phyloP scores from a whole-genome alignment of 2,329 filamentous ascomycete genomes.

The Daldinia sp. region DNA sequence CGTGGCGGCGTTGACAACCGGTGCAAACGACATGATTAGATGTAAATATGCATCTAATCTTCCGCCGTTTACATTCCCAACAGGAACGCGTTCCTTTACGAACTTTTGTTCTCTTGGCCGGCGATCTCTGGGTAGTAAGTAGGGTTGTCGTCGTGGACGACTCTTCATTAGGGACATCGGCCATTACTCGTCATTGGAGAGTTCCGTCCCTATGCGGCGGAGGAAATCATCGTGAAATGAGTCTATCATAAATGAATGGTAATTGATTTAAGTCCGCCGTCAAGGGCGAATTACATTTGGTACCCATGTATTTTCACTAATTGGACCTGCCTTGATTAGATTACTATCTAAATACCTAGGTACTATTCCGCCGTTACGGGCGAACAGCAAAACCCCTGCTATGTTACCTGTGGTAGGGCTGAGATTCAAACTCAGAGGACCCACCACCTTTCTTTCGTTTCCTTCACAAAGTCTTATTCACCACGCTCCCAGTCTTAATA shows the following conservation, averaged over 20 bases:
- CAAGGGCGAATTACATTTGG: not conserved
- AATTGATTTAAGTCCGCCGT: not conserved
- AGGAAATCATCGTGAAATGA: not conserved
- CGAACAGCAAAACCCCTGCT: too few relatives aligned
- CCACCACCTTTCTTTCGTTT: not conserved
- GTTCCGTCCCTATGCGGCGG: not conserved
- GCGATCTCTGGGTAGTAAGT: not conserved
- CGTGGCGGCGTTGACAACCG: constrained; percentile 55
- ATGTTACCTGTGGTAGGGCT: not conserved
- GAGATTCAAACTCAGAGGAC: not conserved
- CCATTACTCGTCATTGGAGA: not conserved
- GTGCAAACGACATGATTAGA: constrained; percentile 52
- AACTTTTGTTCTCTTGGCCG: constrained; percentile 51
- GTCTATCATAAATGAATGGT: not conserved
- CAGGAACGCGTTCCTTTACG: constrained; percentile 66
- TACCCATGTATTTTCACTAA: not conserved
- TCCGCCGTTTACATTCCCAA: constrained; percentile 67
- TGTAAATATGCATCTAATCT: constrained; percentile 59
- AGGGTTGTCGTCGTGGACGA: not conserved
- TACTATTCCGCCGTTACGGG: not conserved
- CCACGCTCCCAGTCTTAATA: too few relatives aligned
- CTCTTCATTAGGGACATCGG: not conserved
- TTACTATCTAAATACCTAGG: too few relatives aligned
- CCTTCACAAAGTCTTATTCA: not conserved
- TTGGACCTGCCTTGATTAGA: not conserved